Evolutionary conservation across 2,329 filamentous ascomycete species (phyloP), one percentile per base, ranked within the genome.

Genomic region (Sclerotinia sclerotiorum): DNA sequence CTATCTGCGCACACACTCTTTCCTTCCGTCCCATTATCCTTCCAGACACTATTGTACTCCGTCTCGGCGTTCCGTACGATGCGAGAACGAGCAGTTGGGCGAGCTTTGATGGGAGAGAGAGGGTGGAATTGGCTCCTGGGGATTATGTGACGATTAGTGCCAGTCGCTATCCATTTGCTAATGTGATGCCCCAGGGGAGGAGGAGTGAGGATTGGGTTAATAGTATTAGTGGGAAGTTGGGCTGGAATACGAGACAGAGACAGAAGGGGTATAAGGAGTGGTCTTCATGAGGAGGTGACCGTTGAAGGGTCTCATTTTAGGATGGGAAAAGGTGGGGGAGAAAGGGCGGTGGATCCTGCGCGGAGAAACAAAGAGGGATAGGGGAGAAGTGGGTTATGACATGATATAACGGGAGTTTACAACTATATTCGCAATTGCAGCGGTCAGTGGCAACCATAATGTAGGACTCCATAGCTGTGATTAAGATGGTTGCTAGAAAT

Each of bases 1-100:
- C 94, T 62, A 97, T 98, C 68, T 97, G 94, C 78, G 92, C 95
- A 1, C 94, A 98, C 79, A 97, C 94, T 0, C 84, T 98, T 3
- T 97, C 92, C 2, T 98, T 98, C 84, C 86, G 95, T 15, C 94
- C 94, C n/a, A 95, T 98, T 75, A 95, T 98, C 75, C 84, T 98
- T 3, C 95, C 95, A 0, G 95, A 99, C 80, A 97, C 94, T 0
- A 97, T 98, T 71, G 94, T 98, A 1, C 83, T 99, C 69, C 88
- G 95, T 49, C 85, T 97, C 24, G 95, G 94, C 15, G 94, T 98
- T n/a, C 95, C 95, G 0, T 98, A 97, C 78, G 90, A 96, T 79
- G 92, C 94, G 11, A 85, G 95, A 62, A 93, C 93, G 5, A 90
- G 88, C 73, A 94, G 91, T 52, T 99, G 95, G 94, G 95, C 94